These are phyloP conservation scores for Ceratocystis cubensis DNA, from an alignment of 2,329 filamentous ascomycete species.

Conservation along the genomic window DNA sequence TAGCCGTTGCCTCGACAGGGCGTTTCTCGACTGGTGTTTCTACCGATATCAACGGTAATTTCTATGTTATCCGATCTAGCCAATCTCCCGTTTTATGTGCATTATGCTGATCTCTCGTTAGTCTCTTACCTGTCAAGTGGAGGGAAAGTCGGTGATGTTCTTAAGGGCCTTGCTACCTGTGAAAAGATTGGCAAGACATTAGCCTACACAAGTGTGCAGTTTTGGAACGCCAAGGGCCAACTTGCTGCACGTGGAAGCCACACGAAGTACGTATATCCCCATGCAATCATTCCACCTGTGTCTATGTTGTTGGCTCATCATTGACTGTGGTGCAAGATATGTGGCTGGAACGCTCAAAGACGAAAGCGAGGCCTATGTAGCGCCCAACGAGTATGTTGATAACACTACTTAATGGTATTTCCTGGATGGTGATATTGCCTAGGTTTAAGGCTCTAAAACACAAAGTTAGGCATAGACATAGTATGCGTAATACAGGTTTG, in stretches of 20 bases:
- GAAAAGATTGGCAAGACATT: slow-evolving; percentile 55
- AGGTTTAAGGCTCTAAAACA: background rate
- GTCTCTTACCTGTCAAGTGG: slow-evolving; percentile 52
- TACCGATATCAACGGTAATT: slow-evolving; percentile 48
- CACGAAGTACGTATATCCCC: slow-evolving; percentile 41
- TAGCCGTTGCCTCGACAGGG: slow-evolving; percentile 53
- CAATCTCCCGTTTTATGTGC: background rate
- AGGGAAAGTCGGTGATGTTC: slow-evolving; percentile 43
- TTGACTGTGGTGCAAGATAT: slow-evolving; percentile 11
- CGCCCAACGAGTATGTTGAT: slow-evolving; percentile 10
- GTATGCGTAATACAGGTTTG: background rate
- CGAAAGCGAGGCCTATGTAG: slow-evolving; percentile 8
- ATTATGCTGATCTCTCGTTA: slow-evolving; percentile 25
- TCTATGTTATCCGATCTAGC: background rate
- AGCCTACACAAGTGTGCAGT: slow-evolving; percentile 48
- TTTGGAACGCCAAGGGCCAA: slow-evolving; percentile 46
- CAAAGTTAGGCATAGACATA: background rate
- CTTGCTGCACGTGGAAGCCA: slow-evolving; percentile 51
- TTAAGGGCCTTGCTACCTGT: slow-evolving; percentile 45
- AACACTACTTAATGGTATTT: background rate
- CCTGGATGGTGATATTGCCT: background rate
- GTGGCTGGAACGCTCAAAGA: slow-evolving; percentile 16
- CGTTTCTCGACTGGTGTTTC: slow-evolving; percentile 52
- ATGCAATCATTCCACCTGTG: background rate
- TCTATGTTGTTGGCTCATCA: background rate